These are phyloP conservation scores for Saitozyma podzolica DNA, from an alignment of 768 basidiomycete genomes.

Conservation along the genomic window DNA sequence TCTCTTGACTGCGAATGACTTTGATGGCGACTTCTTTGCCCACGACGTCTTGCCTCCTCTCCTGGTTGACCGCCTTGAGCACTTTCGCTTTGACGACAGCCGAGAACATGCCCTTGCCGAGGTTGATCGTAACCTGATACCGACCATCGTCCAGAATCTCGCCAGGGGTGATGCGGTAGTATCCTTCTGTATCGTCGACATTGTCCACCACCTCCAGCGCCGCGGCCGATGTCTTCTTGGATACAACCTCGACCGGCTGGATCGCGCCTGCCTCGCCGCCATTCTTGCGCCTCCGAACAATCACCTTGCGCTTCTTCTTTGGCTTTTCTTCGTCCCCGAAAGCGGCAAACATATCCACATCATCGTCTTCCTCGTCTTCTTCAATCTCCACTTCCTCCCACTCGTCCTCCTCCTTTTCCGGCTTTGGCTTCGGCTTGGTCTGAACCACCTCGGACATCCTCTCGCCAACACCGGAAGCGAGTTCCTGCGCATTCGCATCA, in stretches of 20 bases:
- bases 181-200: constrained; percentile 90
- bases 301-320: constrained; percentile 55
- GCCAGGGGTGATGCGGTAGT: constrained; percentile 89
- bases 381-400: constrained; percentile 41
- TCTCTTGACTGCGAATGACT: constrained; percentile 91
- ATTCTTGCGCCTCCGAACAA: constrained; percentile 25
- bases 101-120: constrained; percentile 99
- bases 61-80: constrained; percentile 61
- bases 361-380: constrained; percentile 47
- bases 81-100: constrained; percentile 89
- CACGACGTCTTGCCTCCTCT: constrained; percentile 54
- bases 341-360: constrained; percentile 91
- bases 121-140: constrained; percentile 88
- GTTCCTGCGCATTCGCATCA: constrained; percentile 22
- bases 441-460: constrained; percentile 1
- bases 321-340: constrained; percentile 58
- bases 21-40: constrained; percentile 93
- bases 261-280: constrained; percentile 46
- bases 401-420: constrained; percentile 25
- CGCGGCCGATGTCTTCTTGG: constrained; percentile 55
- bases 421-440: constrained; percentile 5
- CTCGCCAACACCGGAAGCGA: constrained; percentile 41
- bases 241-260: background rate
- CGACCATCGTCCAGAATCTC: constrained; percentile 88
- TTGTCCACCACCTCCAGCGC: constrained; percentile 65